Conservation (phyloP, 176 grass and related monocot species). For the Rhynchospora breviuscula region DNA sequence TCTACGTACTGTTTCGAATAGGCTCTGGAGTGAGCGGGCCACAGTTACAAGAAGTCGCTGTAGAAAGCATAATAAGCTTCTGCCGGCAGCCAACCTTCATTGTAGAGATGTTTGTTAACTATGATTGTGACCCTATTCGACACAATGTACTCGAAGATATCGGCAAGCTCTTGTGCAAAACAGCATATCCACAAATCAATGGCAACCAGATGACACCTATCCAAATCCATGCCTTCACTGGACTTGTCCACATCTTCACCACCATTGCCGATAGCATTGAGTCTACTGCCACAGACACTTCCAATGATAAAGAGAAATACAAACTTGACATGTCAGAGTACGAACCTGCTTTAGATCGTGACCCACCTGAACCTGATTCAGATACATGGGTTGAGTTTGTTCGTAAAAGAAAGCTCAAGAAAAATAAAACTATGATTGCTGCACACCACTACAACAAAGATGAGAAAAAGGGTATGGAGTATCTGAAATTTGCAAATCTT, state of each 20-base stretch:
- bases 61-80: conserved; percentile 79
- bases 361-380: conserved; percentile 21
- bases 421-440: conserved; percentile 72
- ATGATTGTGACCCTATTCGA: conserved; percentile 82
- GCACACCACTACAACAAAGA: conserved; percentile 95
- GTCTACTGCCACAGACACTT: conserved; percentile 16
- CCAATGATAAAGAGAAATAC: conserved; percentile 39
- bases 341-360: conserved; percentile 47
- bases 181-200: conserved; percentile 48
- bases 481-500: conserved; percentile 55
- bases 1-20: conserved; percentile 54
- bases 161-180: conserved; percentile 72
- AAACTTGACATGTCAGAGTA: conserved; percentile 53
- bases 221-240: conserved; percentile 83
- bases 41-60: conserved; percentile 80
- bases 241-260: conserved; percentile 73
- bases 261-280: conserved; percentile 87
- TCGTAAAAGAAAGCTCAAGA: conserved; percentile 64
- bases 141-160: conserved; percentile 77
- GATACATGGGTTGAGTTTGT: conserved; percentile 85
- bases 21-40: conserved; percentile 31
- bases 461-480: conserved; percentile 89
- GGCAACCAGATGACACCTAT: conserved; percentile 38
- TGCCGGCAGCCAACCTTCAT: conserved; percentile 79
- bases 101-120: conserved; percentile 92